These are phyloP conservation scores for Yamagishiella unicocca DNA, from an alignment of 139 green algal genomes.

Conservation along the genomic window DNA sequence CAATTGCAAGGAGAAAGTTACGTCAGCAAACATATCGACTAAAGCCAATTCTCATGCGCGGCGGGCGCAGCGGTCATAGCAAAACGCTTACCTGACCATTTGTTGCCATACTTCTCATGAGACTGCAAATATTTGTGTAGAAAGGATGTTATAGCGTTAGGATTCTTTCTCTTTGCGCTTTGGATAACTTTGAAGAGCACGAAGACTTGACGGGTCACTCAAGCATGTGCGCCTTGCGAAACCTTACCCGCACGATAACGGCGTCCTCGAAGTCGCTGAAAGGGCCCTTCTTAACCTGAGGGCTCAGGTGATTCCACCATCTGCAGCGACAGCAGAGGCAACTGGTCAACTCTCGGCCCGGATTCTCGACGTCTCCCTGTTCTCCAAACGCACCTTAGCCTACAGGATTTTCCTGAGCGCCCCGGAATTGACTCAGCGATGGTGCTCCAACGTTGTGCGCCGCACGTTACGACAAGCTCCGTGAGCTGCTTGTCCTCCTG, in stretches of 20 bases:
- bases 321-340: constrained; percentile 40
- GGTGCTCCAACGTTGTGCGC: constrained; percentile 30
- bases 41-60: no score
- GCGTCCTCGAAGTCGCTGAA: constrained; percentile 85
- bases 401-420: constrained; percentile 35
- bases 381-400: background rate
- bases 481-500: constrained; percentile 48
- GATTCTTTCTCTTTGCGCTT: no score
- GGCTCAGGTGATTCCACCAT: constrained; percentile 91
- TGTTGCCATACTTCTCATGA: constrained; percentile 64
- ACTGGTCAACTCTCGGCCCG: background rate
- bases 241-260: constrained; percentile 72
- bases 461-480: constrained; percentile 11
- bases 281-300: constrained; percentile 80
- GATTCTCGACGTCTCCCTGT: no score
- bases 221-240: background rate
- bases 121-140: constrained; percentile 44
- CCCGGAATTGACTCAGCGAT: constrained; percentile 38
- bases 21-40: no score
- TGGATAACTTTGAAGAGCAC: no score
- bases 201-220: no score
- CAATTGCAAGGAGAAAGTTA: background rate
- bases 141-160: no score
- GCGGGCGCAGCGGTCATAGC: no score
- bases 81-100: constrained; percentile 56